These are phyloP conservation scores for Bromus sterilis DNA, from an alignment of 176 grass and related monocot species.

Conservation along the genomic window DNA sequence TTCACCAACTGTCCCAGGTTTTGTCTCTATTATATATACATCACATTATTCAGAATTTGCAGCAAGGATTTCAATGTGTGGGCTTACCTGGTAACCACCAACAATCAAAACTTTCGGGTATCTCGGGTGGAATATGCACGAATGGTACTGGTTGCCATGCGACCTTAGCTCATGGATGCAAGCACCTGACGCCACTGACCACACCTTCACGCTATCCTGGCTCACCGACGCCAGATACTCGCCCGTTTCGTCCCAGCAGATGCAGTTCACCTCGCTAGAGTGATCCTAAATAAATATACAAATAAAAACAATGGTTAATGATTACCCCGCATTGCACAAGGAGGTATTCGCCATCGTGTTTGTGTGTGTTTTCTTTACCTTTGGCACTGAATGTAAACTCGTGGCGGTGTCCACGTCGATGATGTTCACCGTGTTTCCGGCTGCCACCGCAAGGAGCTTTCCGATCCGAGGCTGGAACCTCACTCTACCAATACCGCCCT, in stretches of 20 bases:
- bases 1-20: neutral
- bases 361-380: no score
- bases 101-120: slow-evolving; percentile 67
- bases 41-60: neutral
- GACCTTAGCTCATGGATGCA: slow-evolving; percentile 73
- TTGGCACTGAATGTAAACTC: slow-evolving; percentile 34
- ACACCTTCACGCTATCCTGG: slow-evolving; percentile 83
- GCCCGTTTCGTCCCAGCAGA: slow-evolving; percentile 92
- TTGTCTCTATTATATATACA: no score
- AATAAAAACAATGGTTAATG: neutral
- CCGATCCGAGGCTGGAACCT: slow-evolving; percentile 81
- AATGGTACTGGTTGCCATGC: slow-evolving; percentile 78
- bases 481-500: slow-evolving; percentile 66
- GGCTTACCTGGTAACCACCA: slow-evolving; percentile 91
- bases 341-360: no score
- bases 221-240: slow-evolving; percentile 76
- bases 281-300: slow-evolving; percentile 55
- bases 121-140: slow-evolving; percentile 87
- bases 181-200: slow-evolving; percentile 48
- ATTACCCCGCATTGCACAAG: neutral
- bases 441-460: slow-evolving; percentile 70
- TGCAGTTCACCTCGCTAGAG: slow-evolving; percentile 47
- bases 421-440: slow-evolving; percentile 66
- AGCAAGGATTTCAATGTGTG: neutral
- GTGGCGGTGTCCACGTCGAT: slow-evolving; percentile 63